Conservation (phyloP, 106 monocot species). For the Ottelia alismoides region DNA sequence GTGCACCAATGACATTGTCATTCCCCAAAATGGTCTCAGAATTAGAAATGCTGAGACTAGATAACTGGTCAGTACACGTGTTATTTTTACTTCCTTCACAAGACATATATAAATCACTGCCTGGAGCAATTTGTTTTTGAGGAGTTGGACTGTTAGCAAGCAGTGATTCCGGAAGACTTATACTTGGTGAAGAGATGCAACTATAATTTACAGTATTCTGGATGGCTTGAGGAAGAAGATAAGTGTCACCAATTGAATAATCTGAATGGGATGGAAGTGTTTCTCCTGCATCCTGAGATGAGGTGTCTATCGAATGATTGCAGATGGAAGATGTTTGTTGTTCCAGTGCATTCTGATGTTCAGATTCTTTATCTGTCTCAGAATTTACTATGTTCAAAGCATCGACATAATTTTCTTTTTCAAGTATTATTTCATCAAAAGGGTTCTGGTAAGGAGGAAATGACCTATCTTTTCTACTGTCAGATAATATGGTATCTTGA, state of each 20-base stretch:
- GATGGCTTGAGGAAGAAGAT: no score
- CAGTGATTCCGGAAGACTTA: no score
- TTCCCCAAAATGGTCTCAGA: slow-evolving; percentile 1
- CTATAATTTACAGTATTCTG: no score
- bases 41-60: not conserved
- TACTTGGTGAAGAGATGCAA: no score
- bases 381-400: slow-evolving; percentile 55
- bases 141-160: no score
- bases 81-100: no score
- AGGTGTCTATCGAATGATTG: no score
- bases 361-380: slow-evolving; percentile 49
- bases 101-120: no score
- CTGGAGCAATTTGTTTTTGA: no score
- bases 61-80: no score
- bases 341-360: not conserved
- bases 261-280: not conserved
- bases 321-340: not conserved
- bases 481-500: slow-evolving; percentile 17
- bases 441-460: slow-evolving; percentile 10
- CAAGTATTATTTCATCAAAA: slow-evolving; percentile 2
- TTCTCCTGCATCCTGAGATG: not conserved
- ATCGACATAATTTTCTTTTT: slow-evolving; percentile 67
- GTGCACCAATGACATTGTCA: slow-evolving; percentile 1
- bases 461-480: slow-evolving; percentile 7
- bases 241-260: not conserved